phyloP scores from a whole-genome alignment of 1,139 yeast species.

The Saccharomycopsis crataegensis region DNA sequence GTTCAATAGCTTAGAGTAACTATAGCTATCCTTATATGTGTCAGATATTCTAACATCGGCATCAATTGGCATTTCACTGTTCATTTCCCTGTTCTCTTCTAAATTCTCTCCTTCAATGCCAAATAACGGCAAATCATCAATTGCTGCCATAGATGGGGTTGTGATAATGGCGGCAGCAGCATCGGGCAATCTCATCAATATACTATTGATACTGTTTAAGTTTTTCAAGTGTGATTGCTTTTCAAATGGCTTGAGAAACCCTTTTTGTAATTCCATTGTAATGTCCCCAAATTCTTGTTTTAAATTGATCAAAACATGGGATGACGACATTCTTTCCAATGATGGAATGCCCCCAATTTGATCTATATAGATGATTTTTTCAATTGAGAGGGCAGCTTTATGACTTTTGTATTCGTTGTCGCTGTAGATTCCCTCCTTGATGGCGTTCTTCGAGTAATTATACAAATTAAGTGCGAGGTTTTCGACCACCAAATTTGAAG shows the following conservation, averaged over 20 bases:
- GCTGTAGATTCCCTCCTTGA: neutral
- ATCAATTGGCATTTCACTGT: neutral
- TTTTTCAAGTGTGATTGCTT: slow-evolving; percentile 27
- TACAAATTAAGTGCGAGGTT: slow-evolving; percentile 15
- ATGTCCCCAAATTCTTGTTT: slow-evolving; percentile 74
- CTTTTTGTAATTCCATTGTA: slow-evolving; percentile 42
- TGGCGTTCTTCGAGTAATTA: slow-evolving; percentile 1
- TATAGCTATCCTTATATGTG: slow-evolving; percentile 13
- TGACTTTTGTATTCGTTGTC: slow-evolving; percentile 17
- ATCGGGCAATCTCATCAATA: slow-evolving; percentile 30
- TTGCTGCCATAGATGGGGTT: slow-evolving; percentile 23
- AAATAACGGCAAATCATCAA: slow-evolving; percentile 15
- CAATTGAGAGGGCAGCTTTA: slow-evolving; percentile 42
- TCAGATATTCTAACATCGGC: slow-evolving; percentile 8
- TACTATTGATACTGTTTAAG: slow-evolving; percentile 28
- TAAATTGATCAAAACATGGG: slow-evolving; percentile 83
- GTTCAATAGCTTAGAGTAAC: slow-evolving; percentile 2
- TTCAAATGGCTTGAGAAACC: slow-evolving; percentile 19
- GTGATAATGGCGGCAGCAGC: slow-evolving; percentile 35
- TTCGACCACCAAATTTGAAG: slow-evolving; percentile 11
- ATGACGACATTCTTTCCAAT: slow-evolving; percentile 66
- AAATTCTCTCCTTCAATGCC: neutral
- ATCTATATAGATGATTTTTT: slow-evolving; percentile 74
- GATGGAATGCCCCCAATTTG: slow-evolving; percentile 88
- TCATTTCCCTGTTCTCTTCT: too few relatives aligned